Evolutionary conservation across 805 yeast genomes (phyloP).

Genomic region (Limtongia smithiae): DNA sequence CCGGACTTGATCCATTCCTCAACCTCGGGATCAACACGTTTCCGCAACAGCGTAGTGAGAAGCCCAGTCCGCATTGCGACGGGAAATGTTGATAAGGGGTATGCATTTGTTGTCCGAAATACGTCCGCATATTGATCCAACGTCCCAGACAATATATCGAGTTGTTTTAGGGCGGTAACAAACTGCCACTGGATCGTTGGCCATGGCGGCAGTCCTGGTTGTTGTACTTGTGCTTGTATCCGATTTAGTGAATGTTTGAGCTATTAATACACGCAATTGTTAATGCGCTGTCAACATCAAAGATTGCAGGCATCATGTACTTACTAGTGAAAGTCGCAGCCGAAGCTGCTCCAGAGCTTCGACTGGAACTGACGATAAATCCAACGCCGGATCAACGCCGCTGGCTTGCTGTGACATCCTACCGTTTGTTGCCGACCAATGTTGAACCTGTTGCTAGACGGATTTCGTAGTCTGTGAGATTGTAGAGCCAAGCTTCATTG

Average conservation of each 20-base stretch:
- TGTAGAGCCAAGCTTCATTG: too few species aligned
- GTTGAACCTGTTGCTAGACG: too few species aligned
- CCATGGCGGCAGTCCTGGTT: conserved; percentile 47
- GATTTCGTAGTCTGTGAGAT: too few species aligned
- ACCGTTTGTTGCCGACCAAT: background rate
- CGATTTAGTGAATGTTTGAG: conserved; percentile 22
- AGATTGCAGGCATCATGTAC: too few species aligned
- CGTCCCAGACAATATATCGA: conserved; percentile 69
- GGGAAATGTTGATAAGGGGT: conserved; percentile 82
- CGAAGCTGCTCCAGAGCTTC: conserved; percentile 61
- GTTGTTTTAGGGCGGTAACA: conserved; percentile 76
- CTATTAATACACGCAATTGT: background rate
- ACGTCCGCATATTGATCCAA: conserved; percentile 58
- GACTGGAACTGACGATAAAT: conserved; percentile 50
- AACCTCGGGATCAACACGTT: conserved; percentile 86
- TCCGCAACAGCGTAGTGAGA: conserved; percentile 77
- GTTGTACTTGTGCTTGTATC: conserved; percentile 23
- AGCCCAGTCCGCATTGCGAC: conserved; percentile 78
- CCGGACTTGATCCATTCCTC: conserved; percentile 72
- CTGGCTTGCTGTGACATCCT: background rate
- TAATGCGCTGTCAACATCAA: conserved; percentile 6
- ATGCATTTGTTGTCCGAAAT: conserved; percentile 67
- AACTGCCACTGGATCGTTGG: conserved; percentile 78
- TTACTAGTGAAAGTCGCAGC: conserved; percentile 55
- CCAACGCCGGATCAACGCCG: conserved; percentile 14